phyloP scores from a whole-genome alignment of 2,329 filamentous ascomycete species.

The Xylaria sp. region DNA sequence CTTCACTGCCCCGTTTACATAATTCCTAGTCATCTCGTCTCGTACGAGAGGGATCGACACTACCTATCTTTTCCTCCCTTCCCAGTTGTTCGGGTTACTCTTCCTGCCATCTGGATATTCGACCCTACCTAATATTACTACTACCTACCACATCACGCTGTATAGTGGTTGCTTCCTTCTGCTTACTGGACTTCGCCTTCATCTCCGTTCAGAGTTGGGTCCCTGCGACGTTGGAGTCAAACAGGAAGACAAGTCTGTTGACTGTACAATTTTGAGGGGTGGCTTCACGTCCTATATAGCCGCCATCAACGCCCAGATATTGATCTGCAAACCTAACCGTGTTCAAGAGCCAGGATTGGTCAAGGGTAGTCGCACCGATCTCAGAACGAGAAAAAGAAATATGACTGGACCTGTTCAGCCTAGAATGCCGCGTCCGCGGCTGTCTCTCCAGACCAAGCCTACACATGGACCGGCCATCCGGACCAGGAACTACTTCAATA shows the following conservation, averaged over 20 bases:
- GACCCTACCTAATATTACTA: slow-evolving; percentile 5
- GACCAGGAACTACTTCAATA: slow-evolving; percentile 38
- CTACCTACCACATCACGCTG: slow-evolving; percentile 21
- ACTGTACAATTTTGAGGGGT: background rate
- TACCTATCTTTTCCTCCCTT: background rate
- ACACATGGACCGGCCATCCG: slow-evolving; percentile 35
- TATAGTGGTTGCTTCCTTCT: slow-evolving; percentile 28
- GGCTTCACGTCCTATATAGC: background rate
- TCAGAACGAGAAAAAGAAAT: slow-evolving; percentile 10
- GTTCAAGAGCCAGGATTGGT: background rate
- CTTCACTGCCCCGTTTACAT: slow-evolving; percentile 24
- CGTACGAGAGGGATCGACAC: background rate
- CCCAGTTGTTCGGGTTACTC: slow-evolving; percentile 13
- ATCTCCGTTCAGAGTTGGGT: slow-evolving; percentile 14
- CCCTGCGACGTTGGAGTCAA: slow-evolving; percentile 20
- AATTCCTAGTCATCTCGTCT: slow-evolving; percentile 17
- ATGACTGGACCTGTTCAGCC: slow-evolving; percentile 36
- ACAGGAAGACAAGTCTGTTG: background rate
- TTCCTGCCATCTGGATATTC: slow-evolving; percentile 12
- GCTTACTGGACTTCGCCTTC: slow-evolving; percentile 11
- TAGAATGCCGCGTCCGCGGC: slow-evolving; percentile 44
- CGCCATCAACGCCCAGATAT: background rate
- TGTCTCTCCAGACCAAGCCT: slow-evolving; percentile 53
- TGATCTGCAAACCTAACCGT: background rate
- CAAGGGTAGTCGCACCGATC: slow-evolving; percentile 7